phyloP scores from a whole-genome alignment of 176 grass and related monocot genomes.

The Chrysopogon serrulatus region DNA sequence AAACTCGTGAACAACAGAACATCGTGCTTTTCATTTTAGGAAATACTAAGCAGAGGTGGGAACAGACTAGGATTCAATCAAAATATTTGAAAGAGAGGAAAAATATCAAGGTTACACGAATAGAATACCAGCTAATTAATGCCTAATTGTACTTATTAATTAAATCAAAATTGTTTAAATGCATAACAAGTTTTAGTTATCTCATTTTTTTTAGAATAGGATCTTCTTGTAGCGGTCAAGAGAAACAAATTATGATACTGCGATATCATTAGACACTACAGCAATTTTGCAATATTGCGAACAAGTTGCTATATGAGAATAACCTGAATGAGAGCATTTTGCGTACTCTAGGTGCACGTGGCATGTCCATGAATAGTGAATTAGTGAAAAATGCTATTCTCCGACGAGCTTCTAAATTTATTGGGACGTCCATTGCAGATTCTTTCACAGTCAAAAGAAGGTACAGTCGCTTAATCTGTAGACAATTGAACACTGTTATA shows the following conservation, averaged over 20 bases:
- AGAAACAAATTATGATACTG: not conserved
- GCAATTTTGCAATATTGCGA: not conserved
- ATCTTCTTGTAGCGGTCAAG: not conserved
- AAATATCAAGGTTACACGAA: not conserved
- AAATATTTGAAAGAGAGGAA: not conserved
- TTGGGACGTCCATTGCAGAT: constrained; percentile 92
- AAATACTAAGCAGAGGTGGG: not conserved
- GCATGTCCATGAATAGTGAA: constrained; percentile 98
- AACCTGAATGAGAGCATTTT: constrained; percentile 99
- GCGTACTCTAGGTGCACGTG: constrained; percentile 80
- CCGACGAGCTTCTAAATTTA: constrained; percentile 89
- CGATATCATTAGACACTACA: constrained; percentile 7
- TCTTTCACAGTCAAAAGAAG: constrained; percentile 97
- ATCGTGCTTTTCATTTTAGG: not conserved
- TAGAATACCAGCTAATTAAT: not conserved
- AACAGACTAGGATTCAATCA: not conserved
- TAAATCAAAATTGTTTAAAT: not conserved
- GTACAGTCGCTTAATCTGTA: constrained; percentile 82
- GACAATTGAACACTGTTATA: constrained; percentile 17
- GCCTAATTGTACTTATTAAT: not conserved
- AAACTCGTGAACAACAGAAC: not conserved
- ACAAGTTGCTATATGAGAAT: constrained; percentile 12
- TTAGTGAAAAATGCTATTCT: constrained; percentile 98
- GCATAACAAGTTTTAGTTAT: not conserved
- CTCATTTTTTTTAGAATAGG: not conserved